Base-by-base conservation (phyloP, 2,329 filamentous ascomycete genomes). In the Colletotrichum sp. region DNA sequence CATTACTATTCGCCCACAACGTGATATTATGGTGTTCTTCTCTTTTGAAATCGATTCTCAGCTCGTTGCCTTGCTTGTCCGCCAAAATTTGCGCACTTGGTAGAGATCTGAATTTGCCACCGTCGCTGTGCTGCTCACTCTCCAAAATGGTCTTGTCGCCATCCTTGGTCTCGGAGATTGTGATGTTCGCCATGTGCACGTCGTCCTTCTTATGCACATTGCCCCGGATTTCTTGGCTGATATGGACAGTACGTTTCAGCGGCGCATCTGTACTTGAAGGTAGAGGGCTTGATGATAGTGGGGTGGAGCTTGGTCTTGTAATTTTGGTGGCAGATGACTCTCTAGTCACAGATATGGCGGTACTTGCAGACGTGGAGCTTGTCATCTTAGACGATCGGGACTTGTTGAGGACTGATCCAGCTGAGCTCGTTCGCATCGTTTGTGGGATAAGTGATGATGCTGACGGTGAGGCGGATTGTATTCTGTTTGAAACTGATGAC, bases 1-100 rank as follows among this genome's bases (percentile, higher is more conserved):
- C 15, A 25, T 27, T 56, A 25, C 22, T 28, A 5, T 56, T 56
- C 6, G 52, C 22, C 22, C 25, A 10, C 4, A 56, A 27, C 52
- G 22, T 27, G 8, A 56, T 18, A 10, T 56, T 56, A 22, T 27
- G 22, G 52, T 18, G 22, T 18, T 25, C 25, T 0, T 0, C 0
- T 56, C 8, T 25, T 13, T 9, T 25, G 52, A 56, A 56, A 1
- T 56, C 15, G 22, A 56, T 56, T 56, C 15, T 56, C 2, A 56
- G 13, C 52, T 56, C 39, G 18, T 48, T 48, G 9, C 39, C 39
- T 7, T 48, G 18, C 3, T 48, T 18, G n/a, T 48, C 39, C 18
- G 9, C n/a, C 39, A n/a, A 48, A 6, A 8, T 22, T 48, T 48
- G 39, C 39, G 39, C 9, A 6, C 39, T 48, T 18, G 39, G 39